Evolutionary conservation across 2,329 filamentous ascomycete species (phyloP).

Genomic region (Fonsecaea pugnacius): DNA sequence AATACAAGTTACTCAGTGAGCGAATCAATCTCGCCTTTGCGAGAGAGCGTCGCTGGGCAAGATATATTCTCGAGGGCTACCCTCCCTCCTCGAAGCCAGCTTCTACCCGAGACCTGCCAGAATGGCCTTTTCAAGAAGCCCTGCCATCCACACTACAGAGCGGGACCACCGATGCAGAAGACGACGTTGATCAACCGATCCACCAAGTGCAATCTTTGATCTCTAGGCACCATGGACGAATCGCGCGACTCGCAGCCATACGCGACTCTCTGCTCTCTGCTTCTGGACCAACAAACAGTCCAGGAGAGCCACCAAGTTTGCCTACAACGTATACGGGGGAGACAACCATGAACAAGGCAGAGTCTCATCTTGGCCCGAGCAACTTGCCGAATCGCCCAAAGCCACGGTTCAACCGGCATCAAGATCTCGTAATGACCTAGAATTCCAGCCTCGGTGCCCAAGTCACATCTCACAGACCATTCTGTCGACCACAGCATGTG

Average conservation of each 20-base stretch:
- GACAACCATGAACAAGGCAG: not conserved
- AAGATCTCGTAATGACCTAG: constrained; percentile 8
- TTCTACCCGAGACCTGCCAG: not conserved
- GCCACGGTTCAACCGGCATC: constrained; percentile 26
- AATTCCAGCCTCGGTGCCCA: not conserved
- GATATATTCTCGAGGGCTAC: constrained; percentile 22
- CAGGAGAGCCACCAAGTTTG: not conserved
- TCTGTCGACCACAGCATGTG: not conserved
- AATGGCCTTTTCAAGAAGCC: constrained; percentile 8
- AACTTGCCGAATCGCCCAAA: not conserved
- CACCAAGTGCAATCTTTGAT: constrained; percentile 9
- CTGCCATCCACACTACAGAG: not conserved
- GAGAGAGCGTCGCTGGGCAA: constrained; percentile 22
- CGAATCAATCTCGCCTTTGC: constrained; percentile 24
- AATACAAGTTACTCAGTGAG: constrained; percentile 14
- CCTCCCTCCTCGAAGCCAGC: not conserved
- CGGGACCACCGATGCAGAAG: not conserved
- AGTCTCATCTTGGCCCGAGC: not conserved
- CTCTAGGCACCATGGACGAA: constrained; percentile 7
- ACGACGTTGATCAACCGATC: constrained; percentile 13
- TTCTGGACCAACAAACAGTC: not conserved
- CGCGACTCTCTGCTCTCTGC: constrained; percentile 12
- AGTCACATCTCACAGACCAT: not conserved
- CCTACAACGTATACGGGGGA: not conserved
- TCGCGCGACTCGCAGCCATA: constrained; percentile 6